phyloP scores from a whole-genome alignment of 441 rosid species.

The Gossypium aridum region DNA sequence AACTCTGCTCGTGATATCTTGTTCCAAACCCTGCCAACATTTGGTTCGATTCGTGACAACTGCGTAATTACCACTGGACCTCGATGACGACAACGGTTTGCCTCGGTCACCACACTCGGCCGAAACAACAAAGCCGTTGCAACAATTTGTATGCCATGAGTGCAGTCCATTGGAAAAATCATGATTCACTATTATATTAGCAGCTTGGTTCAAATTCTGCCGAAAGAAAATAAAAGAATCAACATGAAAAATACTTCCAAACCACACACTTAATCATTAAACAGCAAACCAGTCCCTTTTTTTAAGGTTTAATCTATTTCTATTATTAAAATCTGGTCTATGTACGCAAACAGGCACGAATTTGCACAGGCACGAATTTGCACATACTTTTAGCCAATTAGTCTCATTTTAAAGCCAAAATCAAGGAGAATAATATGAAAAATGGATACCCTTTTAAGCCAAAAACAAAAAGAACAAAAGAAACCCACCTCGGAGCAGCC shows the following conservation, averaged over 20 bases:
- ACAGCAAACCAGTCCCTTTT: too few species aligned
- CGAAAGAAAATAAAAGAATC: neutral
- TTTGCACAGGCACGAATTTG: too few species aligned
- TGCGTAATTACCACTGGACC: slow-evolving; percentile 39
- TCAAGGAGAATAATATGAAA: too few species aligned
- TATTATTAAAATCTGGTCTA: too few species aligned
- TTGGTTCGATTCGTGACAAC: slow-evolving; percentile 70
- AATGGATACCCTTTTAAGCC: neutral
- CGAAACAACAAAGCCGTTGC: slow-evolving; percentile 59
- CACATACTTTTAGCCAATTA: too few species aligned
- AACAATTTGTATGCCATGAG: slow-evolving; percentile 73
- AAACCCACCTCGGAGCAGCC: slow-evolving; percentile 30
- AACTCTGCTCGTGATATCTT: slow-evolving; percentile 68
- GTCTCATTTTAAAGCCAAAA: too few species aligned
- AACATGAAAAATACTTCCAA: neutral
- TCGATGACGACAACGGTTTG: slow-evolving; percentile 17
- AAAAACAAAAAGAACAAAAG: neutral
- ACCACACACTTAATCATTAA: neutral
- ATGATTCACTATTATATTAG: slow-evolving; percentile 52
- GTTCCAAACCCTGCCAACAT: slow-evolving; percentile 93
- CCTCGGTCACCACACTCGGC: slow-evolving; percentile 35
- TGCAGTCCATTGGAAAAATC: slow-evolving; percentile 71
- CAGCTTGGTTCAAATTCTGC: slow-evolving; percentile 31
- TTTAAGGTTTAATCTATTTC: too few species aligned
- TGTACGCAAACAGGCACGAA: too few species aligned